Conservation (phyloP, 2,329 filamentous ascomycete species). For the Rutstroemia sp. region DNA sequence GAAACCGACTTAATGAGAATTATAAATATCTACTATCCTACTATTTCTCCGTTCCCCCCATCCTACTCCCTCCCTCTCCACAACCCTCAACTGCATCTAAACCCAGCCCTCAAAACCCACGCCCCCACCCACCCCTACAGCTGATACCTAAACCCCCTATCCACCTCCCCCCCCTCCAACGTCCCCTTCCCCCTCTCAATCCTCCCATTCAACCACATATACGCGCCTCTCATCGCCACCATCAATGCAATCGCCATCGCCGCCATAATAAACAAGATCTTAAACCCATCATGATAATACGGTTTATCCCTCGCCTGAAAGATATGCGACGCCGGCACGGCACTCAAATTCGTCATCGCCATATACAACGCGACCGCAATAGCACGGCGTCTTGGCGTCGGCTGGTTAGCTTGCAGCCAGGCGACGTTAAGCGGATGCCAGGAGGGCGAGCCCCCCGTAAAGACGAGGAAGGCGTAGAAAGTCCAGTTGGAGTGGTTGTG, state of each 20-base stretch:
- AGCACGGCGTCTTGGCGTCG: conserved; percentile 1
- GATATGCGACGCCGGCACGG: conserved; percentile 1
- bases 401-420: conserved; percentile 7
- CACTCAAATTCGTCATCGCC: conserved; percentile 5
- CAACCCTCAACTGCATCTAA: not conserved
- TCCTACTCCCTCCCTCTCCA: not conserved
- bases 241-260: conserved; percentile 4
- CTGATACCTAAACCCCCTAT: conserved; percentile 8
- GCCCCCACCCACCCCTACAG: not conserved
- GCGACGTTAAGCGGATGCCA: conserved; percentile 9
- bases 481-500: conserved; percentile 6
- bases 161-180: conserved; percentile 2
- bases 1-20: not conserved
- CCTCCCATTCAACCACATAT: conserved; percentile 5
- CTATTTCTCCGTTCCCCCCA: not conserved
- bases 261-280: conserved; percentile 6
- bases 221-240: not conserved
- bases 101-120: not conserved
- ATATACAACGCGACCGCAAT: conserved; percentile 4
- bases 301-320: conserved; percentile 7
- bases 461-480: conserved; percentile 8
- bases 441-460: conserved; percentile 2
- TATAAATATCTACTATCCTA: conserved; percentile 3
- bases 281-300: conserved; percentile 8
- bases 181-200: conserved; percentile 5